Base-by-base conservation (phyloP, 2,329 filamentous ascomycete species). In the Emergomyces orientalis region DNA sequence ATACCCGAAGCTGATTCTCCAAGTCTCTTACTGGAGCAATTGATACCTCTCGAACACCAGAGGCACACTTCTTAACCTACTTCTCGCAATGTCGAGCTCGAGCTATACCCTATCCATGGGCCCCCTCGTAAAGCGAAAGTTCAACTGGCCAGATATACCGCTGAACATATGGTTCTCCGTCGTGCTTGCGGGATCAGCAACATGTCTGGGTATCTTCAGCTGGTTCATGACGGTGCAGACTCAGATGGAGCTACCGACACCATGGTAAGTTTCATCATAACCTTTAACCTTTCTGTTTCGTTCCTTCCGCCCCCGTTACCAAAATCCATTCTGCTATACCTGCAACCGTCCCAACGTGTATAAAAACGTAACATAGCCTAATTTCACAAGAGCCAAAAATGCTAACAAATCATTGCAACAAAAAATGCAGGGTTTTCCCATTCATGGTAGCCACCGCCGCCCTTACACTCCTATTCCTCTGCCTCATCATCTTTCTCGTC, bases 91-190 rank as follows among this genome's bases (percentile, higher is more conserved):
- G 30, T 60, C 47, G 22, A 52, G 59, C 30, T 51, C 45, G 25
- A 39, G 57, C 39, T 49, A 59, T 59, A 45, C 57, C 22, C 5
- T 22, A 7, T 32, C 43, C 39, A 39, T 39, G 34, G 17, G 34
- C 5, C 5, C 62, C 8, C 62, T 34, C 13, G 60, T 49, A 13
- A 37, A 17, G 30, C 74, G 76, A 25, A 75, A 80, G 69, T 87
- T 86, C 76, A 82, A 81, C 75, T 88, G 85, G 85, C 85, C 85
- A 2, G 84, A 87, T 72, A 77, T 83, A 58, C 84, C 86, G 69
- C 79, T 88, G 67, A 86, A 87, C 69, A 74, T 86, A 69, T 88
- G 85, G 85, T 82, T 84, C 61, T 81, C 87, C 67, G 77, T 86
- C 67, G 85, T 87, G 71, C 77, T 87, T 19, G 81, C 79, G 0